A percentile compares a stretch with the other conserved stretches of the same genome.
Evolutionary conservation across 345 rosid species (phyloP).

Genomic region (Eucalyptus paniculata): DNA sequence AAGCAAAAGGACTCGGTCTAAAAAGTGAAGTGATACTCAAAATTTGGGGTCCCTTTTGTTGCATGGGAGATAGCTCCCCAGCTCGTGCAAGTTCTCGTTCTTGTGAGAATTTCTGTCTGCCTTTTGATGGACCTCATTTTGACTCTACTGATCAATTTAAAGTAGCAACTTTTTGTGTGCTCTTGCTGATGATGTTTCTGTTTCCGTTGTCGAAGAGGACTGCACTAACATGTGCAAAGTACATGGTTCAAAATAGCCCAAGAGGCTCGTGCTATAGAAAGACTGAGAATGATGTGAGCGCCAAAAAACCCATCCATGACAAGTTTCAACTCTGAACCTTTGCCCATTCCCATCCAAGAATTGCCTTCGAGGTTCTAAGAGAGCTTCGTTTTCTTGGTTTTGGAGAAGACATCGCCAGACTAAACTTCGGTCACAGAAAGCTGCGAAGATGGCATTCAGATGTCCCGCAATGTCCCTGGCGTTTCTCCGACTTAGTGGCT

Average conservation of each 20-base stretch:
- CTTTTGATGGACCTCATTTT: background rate
- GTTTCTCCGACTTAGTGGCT: background rate
- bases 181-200: background rate
- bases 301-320: background rate
- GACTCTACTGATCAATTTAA: background rate
- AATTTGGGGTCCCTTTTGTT: slow-evolving; percentile 10
- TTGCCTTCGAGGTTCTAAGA: background rate
- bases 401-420: background rate
- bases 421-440: background rate
- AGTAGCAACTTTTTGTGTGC: background rate
- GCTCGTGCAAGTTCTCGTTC: slow-evolving; percentile 25
- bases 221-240: background rate
- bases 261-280: background rate
- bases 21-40: slow-evolving; percentile 29
- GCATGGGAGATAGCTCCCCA: slow-evolving; percentile 44
- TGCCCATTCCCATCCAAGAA: background rate
- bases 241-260: background rate
- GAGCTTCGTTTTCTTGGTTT: background rate
- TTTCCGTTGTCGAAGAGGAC: background rate
- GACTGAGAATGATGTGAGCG: background rate
- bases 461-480: background rate
- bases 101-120: background rate
- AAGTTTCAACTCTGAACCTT: background rate
- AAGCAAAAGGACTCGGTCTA: slow-evolving; percentile 22
- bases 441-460: background rate